These are phyloP conservation scores for Backusella macrospora DNA, from an alignment of 192 early-diverging fungal species.

Conservation along the genomic window DNA sequence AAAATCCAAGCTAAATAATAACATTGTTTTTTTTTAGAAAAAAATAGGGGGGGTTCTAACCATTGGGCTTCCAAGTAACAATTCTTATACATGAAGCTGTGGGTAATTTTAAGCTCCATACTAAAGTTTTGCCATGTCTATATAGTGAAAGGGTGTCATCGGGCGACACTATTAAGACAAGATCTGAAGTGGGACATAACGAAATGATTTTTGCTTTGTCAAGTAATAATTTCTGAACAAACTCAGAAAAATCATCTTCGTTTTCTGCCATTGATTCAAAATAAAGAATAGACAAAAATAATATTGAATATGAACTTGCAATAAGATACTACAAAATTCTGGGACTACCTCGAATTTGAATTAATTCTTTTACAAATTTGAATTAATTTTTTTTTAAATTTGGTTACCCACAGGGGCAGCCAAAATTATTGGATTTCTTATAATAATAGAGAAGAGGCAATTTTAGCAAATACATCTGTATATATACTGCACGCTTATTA, in stretches of 20 bases:
- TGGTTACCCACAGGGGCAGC: no score
- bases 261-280: constrained; percentile 5
- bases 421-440: no score
- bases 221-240: constrained; percentile 9
- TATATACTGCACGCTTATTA: no score
- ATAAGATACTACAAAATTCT: no score
- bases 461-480: no score
- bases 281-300: neutral
- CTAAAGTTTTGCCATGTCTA: neutral
- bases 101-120: constrained; percentile 10
- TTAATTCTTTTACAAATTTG: no score
- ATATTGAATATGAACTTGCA: no score
- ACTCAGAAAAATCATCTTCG: neutral
- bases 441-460: no score
- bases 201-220: constrained; percentile 12
- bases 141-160: neutral
- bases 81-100: neutral
- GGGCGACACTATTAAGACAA: constrained; percentile 4
- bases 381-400: no score
- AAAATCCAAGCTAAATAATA: neutral
- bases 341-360: no score
- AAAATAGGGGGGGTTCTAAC: neutral
- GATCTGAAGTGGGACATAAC: constrained; percentile 17
- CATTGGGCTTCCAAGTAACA: constrained; percentile 18
- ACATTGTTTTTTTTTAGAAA: neutral